phyloP scores from a whole-genome alignment of 306 rosid species.

The Acacia crassicarpa region DNA sequence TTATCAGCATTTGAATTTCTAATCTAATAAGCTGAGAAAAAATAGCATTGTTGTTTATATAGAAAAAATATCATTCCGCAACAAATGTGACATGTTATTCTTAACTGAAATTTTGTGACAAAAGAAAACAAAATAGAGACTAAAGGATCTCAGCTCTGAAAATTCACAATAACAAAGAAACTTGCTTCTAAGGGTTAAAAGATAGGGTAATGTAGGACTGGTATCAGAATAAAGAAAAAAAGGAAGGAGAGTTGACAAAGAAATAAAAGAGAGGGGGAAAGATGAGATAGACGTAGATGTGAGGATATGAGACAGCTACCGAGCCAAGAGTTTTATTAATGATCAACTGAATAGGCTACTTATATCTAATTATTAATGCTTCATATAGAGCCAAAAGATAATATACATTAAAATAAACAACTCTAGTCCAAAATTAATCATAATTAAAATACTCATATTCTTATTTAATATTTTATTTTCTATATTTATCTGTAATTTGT shows the following conservation, averaged over 20 bases:
- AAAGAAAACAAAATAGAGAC: conserved; percentile 1
- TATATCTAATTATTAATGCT: not conserved
- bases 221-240: not conserved
- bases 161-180: conserved; percentile 5
- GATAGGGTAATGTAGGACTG: not conserved
- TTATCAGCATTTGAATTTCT: conserved; percentile 1
- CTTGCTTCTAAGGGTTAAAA: conserved; percentile 9
- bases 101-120: not conserved
- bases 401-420: not conserved
- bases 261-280: not conserved
- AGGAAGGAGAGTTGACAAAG: not conserved
- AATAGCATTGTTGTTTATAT: not conserved
- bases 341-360: not conserved
- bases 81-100: not conserved
- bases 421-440: not conserved
- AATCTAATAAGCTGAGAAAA: not conserved
- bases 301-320: not conserved
- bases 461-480: too few species aligned
- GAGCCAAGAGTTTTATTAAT: not conserved
- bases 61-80: not conserved
- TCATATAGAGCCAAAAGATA: not conserved
- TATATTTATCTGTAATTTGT: not conserved
- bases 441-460: not conserved
- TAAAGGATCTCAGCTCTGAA: conserved; percentile 3
- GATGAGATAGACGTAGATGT: not conserved